Evolutionary conservation across 495 filamentous ascomycete genomes (phyloP).

Genomic region (Lentithecium fluviatile): DNA sequence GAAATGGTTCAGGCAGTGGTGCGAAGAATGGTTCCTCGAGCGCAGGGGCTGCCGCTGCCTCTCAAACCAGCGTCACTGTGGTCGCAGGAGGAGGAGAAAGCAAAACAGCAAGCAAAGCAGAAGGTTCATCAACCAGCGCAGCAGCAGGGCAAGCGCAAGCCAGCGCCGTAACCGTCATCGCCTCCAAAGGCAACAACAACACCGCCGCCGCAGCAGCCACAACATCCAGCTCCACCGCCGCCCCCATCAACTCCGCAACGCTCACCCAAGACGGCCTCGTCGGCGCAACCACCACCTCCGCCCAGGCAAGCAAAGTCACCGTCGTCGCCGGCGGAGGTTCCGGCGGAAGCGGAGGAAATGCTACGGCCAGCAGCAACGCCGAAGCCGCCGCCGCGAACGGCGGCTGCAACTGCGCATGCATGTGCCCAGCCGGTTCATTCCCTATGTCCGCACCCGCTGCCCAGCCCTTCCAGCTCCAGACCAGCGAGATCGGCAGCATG

Average conservation of each 20-base stretch:
- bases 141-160: neutral
- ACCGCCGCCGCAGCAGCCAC: conserved; percentile 9
- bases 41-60: neutral
- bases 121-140: neutral
- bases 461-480: conserved; percentile 28
- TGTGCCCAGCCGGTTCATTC: conserved; percentile 20
- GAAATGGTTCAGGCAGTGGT: too few relatives aligned
- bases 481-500: conserved; percentile 10
- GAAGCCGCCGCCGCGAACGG: neutral
- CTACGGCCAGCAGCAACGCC: neutral
- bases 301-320: conserved; percentile 2
- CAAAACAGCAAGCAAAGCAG: neutral
- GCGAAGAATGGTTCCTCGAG: neutral
- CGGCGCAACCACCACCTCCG: neutral
- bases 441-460: conserved; percentile 18
- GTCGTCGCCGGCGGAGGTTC: conserved; percentile 23
- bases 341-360: neutral
- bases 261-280: conserved; percentile 3
- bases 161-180: conserved; percentile 7
- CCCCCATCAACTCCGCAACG: conserved; percentile 10
- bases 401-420: conserved; percentile 28
- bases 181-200: neutral
- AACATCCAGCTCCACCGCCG: neutral
- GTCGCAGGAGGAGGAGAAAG: neutral
- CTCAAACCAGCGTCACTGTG: neutral